Evolutionary conservation across 805 yeast species (phyloP), one percentile per base, ranked within the genome.

Genomic region (Candida oleophila): DNA sequence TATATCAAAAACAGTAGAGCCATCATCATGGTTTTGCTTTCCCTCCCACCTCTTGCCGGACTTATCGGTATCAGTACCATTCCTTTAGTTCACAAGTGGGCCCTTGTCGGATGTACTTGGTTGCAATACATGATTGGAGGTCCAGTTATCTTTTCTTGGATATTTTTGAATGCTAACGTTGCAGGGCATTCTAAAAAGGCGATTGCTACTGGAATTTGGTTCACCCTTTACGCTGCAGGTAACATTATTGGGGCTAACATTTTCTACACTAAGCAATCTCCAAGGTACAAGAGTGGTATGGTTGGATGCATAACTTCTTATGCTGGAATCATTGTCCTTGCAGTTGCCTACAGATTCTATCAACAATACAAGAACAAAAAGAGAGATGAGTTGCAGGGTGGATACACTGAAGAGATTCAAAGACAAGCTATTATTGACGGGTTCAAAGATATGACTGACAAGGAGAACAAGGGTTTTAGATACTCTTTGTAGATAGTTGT

Each of bases 81-180:
- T 33, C 35, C 51, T 12, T 45, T 50, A 25, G 47, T 48, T 5
- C 47, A 60, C 25, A 55, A 47, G 42, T 60, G 66, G 65, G 51
- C 62, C 12, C 48, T 62, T 35, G 64, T 64, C 3, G 66, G 63
- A 4, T 61, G 66, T 45, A 59, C 66, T 12, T 64, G 64, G 61
- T 49, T 64, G 11, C 67, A 61, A 41, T 62, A 51, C 46, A 55
- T 64, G 21, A 52, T 64, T 40, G 68, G 69, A 3, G 65, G 60
- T 2, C 67, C 65, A n/a, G 59, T 61, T 15, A 60, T 62, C 34
- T 48, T 63, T 43, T 47, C 53, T 35, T 62, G 66, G 66, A 55
- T 56, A 15, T 53, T 55, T 18, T 40, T 58, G 39, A 54, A 52
- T 37, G 55, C 55, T 14, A 62, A 62, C 44, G 50, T 59, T 28